Percentiles rank a stretch among this genome's conserved stretches.
Evolutionary conservation across 2,329 filamentous ascomycete genomes (phyloP).

Genomic region (Cladobotryum mycophilum): DNA sequence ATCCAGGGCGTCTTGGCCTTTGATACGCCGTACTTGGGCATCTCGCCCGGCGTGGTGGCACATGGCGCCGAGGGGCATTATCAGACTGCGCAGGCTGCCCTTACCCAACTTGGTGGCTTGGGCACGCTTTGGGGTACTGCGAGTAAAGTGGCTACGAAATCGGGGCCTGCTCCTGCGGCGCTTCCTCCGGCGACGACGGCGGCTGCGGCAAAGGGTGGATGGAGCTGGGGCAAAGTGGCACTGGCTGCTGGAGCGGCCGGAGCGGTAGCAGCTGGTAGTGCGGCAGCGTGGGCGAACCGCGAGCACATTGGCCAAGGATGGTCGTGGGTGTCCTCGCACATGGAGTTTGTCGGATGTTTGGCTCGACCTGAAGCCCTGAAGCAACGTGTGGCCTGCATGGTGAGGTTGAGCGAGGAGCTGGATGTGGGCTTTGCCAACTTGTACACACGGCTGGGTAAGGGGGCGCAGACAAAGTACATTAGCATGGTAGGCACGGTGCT

Average conservation of each 20-base stretch:
- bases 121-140: constrained; percentile 59
- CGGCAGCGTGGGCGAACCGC: constrained; percentile 79
- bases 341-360: constrained; percentile 89
- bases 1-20: constrained; percentile 87
- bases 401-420: constrained; percentile 57
- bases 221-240: constrained; percentile 81
- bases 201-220: constrained; percentile 34
- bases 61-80: constrained; percentile 84
- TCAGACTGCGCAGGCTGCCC: constrained; percentile 61
- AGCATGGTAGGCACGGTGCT: constrained; percentile 53
- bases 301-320: constrained; percentile 72
- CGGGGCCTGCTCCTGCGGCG: constrained; percentile 6
- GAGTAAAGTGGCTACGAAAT: constrained; percentile 18
- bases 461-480: constrained; percentile 49
- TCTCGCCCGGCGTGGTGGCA: constrained; percentile 74
- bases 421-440: constrained; percentile 76
- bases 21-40: constrained; percentile 86
- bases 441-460: constrained; percentile 75
- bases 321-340: constrained; percentile 79
- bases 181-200: constrained; percentile 12
- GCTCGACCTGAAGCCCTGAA: constrained; percentile 77
- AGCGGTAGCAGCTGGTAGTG: constrained; percentile 72
- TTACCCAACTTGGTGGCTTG: constrained; percentile 59
- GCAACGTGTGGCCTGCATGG: constrained; percentile 62
- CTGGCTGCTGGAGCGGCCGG: constrained; percentile 81